Base-by-base conservation (phyloP, 805 yeast genomes). In the Dipodascopsis uninucleata region DNA sequence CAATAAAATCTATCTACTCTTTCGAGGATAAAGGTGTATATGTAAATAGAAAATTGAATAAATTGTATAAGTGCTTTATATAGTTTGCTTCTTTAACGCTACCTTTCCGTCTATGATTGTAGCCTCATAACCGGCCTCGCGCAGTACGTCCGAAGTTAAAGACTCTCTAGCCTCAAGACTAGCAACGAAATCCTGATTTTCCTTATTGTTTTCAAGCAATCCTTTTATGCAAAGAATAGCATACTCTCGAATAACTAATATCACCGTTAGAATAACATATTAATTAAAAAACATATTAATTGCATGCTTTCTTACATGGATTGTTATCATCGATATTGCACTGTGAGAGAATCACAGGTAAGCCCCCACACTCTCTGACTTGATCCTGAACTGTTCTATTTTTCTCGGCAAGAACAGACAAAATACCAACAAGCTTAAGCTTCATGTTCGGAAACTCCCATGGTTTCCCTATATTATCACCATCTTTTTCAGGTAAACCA, bases 281-380 rank as follows among this genome's bases (percentile, higher is more conserved):
- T 16, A 38, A 5, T 10, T 10, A 14, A 38, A 34, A 8, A 16
- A 7, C 9, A 16, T 12, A 21, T 18, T 25, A 21, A 10, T 21
- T 7, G n/a, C 9, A 24, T 4, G 9, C 12, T 8, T n/a, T 41
- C 56, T 41, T 32, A 56, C 74, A 90, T 0, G 97, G 97, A 61
- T 93, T 94, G 60, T 85, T 79, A 35, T 80, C 81, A 62, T 90
- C 97, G 40, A 93, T 79, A 31, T 83, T 77, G 66, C 97, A 89
- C 52, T 81, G 82, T 5, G 89, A 82, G 20, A 90, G 67, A 0
- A 89, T 71, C 16, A 85, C 64, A 41, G 79, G 85, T 10, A 90
- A 62, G 0, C 87, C 95, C 36, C 82, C 85, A 0, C 70, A 55
- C 23, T 74, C 74, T 36, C 97, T 68, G 28, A 85, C 68, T 33